Evolutionary conservation across 148 eudicot genomes (phyloP).

Genomic region (Rhododendron williamsianum): DNA sequence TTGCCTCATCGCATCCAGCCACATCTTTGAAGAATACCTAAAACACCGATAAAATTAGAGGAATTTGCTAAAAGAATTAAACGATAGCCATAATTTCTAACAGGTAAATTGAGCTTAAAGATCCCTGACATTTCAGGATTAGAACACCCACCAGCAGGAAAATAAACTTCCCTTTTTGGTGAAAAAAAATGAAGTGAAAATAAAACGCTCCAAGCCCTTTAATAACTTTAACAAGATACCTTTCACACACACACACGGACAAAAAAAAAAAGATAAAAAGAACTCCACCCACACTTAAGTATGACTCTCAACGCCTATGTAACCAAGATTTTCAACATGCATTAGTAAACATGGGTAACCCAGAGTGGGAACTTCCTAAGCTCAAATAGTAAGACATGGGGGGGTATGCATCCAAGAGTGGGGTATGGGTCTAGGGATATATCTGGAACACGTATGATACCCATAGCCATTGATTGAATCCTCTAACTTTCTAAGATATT

Average conservation of each 20-base stretch:
- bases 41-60: background rate
- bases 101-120: background rate
- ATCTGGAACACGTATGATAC: background rate
- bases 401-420: background rate
- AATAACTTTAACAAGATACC: background rate
- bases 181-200: background rate
- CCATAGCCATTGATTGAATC: background rate
- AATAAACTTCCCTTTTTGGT: background rate
- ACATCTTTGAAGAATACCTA: conserved; percentile 66
- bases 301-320: background rate
- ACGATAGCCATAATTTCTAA: background rate
- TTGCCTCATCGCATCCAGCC: conserved; percentile 72
- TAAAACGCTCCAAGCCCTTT: background rate
- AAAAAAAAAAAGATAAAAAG: background rate
- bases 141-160: too few species aligned
- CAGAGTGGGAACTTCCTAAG: background rate
- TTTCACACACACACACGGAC: background rate
- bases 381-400: background rate
- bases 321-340: background rate
- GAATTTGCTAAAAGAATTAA: background rate
- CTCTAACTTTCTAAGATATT: background rate
- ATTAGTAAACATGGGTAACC: background rate
- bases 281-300: background rate
- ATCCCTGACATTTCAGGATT: background rate
- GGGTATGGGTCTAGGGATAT: background rate